phyloP scores from a whole-genome alignment of 441 rosid genomes.

The Populus hybrid region DNA sequence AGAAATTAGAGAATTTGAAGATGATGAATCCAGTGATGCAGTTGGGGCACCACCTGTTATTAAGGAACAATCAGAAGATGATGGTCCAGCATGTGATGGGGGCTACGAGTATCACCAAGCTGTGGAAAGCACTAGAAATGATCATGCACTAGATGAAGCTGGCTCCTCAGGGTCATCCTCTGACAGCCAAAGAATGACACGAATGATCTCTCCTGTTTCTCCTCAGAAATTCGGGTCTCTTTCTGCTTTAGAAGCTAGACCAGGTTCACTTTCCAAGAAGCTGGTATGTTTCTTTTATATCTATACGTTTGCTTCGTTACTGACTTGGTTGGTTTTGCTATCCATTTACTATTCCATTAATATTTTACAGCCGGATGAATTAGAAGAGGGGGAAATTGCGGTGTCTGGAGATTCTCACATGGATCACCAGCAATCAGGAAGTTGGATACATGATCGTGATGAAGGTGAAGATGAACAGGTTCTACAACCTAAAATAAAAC shows the following conservation, averaged over 20 bases:
- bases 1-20: constrained; percentile 77
- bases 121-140: constrained; percentile 50
- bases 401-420: constrained; percentile 89
- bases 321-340: constrained; percentile 5
- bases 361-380: constrained; percentile 70
- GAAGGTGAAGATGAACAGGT: constrained; percentile 99
- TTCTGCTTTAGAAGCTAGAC: constrained; percentile 94
- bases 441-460: constrained; percentile 92
- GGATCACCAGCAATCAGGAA: constrained; percentile 92
- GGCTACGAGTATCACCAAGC: constrained; percentile 59
- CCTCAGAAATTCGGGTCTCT: constrained; percentile 94
- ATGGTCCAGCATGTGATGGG: constrained; percentile 48
- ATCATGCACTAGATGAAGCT: constrained; percentile 53
- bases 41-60: constrained; percentile 48
- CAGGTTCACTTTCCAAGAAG: constrained; percentile 73
- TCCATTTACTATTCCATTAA: constrained; percentile 24
- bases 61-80: constrained; percentile 85
- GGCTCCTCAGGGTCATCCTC: constrained; percentile 95
- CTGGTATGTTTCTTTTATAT: constrained; percentile 49
- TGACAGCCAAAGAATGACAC: constrained; percentile 56
- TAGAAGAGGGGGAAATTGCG: constrained; percentile 95
- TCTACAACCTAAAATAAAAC: constrained; percentile 90
- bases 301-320: constrained; percentile 17
- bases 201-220: constrained; percentile 83
- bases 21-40: constrained; percentile 80